Conservation (phyloP, 2,329 filamentous ascomycete species). For the Phoma sp. region DNA sequence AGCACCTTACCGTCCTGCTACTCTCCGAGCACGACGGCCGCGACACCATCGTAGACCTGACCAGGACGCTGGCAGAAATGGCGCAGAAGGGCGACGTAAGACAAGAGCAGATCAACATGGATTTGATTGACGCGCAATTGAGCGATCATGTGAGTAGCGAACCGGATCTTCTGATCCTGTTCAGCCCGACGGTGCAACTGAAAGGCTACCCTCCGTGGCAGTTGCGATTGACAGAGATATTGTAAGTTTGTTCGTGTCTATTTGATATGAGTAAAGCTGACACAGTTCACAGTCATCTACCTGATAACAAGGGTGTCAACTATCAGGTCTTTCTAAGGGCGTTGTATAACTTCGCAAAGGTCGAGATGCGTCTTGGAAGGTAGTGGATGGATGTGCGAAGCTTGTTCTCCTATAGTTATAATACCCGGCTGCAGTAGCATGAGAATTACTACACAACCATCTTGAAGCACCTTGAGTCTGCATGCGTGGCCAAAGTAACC, state of each 20-base stretch:
- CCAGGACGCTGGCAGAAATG: slow-evolving; percentile 94
- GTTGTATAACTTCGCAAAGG: slow-evolving; percentile 81
- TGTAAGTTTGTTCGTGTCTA: slow-evolving; percentile 57
- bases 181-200: slow-evolving; percentile 81
- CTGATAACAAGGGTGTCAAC: slow-evolving; percentile 81
- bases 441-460: background rate
- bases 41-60: slow-evolving; percentile 93
- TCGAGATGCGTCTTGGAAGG: slow-evolving; percentile 84
- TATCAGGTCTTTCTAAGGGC: slow-evolving; percentile 93
- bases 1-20: slow-evolving; percentile 71
- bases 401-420: slow-evolving; percentile 11
- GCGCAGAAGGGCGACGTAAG: slow-evolving; percentile 85
- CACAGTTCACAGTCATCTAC: slow-evolving; percentile 52
- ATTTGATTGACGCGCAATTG: slow-evolving; percentile 89
- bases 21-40: slow-evolving; percentile 88
- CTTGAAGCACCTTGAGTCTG: background rate
- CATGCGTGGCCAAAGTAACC: background rate
- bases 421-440: slow-evolving; percentile 24
- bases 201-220: slow-evolving; percentile 98
- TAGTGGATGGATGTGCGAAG: slow-evolving; percentile 36
- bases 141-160: slow-evolving; percentile 80
- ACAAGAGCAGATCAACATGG: slow-evolving; percentile 79
- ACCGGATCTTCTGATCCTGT: slow-evolving; percentile 87
- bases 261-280: slow-evolving; percentile 14
- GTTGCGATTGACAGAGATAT: slow-evolving; percentile 92